Conservation (phyloP, 495 filamentous ascomycete species). For the Elasticomyces elasticus region DNA sequence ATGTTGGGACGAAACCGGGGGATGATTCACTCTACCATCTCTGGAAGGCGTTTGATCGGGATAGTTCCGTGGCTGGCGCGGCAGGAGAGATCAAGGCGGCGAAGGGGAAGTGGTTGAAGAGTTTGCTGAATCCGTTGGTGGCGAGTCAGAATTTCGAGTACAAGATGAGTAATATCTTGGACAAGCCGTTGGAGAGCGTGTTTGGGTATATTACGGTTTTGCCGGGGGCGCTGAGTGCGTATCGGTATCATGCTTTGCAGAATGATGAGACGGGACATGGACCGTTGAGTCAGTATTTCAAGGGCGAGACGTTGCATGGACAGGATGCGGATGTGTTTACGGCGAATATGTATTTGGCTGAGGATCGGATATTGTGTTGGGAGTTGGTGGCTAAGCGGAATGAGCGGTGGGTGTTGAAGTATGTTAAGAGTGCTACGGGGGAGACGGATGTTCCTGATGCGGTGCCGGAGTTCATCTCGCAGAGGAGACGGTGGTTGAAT, state of each 20-base stretch:
- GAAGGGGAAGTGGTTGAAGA: constrained; percentile 60
- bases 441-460: constrained; percentile 93
- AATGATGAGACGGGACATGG: constrained; percentile 95
- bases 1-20: constrained; percentile 88
- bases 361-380: constrained; percentile 98
- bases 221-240: constrained; percentile 88
- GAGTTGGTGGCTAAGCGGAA: constrained; percentile 92
- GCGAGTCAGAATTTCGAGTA: constrained; percentile 99
- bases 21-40: constrained; percentile 86
- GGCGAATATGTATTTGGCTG: constrained; percentile 97
- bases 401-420: constrained; percentile 95
- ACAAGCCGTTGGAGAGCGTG: constrained; percentile 93
- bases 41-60: constrained; percentile 97
- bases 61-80: constrained; percentile 92
- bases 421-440: constrained; percentile 88
- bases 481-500: constrained; percentile 93
- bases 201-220: constrained; percentile 98
- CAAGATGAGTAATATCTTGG: constrained; percentile 99
- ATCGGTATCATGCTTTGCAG: constrained; percentile 92
- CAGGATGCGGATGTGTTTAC: constrained; percentile 98
- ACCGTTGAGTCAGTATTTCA: constrained; percentile 96
- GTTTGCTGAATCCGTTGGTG: constrained; percentile 86
- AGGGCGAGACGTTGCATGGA: constrained; percentile 92
- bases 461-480: constrained; percentile 90
- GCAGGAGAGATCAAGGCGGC: constrained; percentile 90